phyloP scores from a whole-genome alignment of 345 rosid genomes.

The Populus alba region DNA sequence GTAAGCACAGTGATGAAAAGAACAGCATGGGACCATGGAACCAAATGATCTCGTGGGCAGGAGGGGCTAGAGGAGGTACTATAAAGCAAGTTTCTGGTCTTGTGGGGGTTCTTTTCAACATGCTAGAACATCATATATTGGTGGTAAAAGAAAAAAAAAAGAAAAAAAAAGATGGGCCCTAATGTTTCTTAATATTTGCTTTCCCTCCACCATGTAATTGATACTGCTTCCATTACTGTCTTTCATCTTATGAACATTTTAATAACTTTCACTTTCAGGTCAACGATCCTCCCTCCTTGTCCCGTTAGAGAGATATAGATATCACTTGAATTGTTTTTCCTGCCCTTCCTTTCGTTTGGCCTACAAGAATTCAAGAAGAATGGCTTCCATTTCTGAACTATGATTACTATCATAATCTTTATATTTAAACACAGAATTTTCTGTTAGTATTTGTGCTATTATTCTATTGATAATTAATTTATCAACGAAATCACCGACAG shows the following conservation, averaged over 20 bases:
- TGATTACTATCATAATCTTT: too few species aligned
- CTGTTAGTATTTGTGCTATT: too few species aligned
- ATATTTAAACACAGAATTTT: too few species aligned
- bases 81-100: not conserved
- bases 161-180: slow-evolving; percentile 11
- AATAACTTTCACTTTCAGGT: not conserved
- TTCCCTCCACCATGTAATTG: not conserved
- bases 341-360: not conserved
- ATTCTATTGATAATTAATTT: too few species aligned
- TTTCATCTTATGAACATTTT: slow-evolving; percentile 3
- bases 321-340: too few species aligned
- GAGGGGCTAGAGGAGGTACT: not conserved
- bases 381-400: not conserved
- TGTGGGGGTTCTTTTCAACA: not conserved
- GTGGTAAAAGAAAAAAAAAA: not conserved
- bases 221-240: slow-evolving; percentile 3
- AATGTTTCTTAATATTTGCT: slow-evolving; percentile 5
- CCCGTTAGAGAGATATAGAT: not conserved
- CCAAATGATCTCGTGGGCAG: slow-evolving; percentile 9
- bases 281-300: not conserved
- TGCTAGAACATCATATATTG: not conserved
- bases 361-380: not conserved
- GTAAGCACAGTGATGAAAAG: slow-evolving; percentile 9
- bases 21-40: not conserved
- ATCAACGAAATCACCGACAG: too few species aligned